Conservation (phyloP, 2,329 filamentous ascomycete genomes). For the Colletotrichum sp. region DNA sequence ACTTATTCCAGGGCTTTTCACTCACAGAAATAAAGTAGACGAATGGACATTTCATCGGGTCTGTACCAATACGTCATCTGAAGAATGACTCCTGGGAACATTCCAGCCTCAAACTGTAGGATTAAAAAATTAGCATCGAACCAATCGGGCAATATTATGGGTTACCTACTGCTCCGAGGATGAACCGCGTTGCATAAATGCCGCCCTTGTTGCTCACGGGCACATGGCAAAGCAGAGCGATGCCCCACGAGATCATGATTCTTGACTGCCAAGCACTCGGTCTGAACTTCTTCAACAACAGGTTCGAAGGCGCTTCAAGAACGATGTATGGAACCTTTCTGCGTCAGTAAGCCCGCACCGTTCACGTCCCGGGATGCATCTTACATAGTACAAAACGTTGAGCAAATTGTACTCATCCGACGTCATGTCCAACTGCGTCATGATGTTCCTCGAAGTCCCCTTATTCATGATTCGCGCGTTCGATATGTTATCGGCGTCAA, state of each 20-base stretch:
- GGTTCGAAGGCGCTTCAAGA: constrained; percentile 43
- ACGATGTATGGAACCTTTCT: constrained; percentile 42
- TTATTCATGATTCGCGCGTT: constrained; percentile 46
- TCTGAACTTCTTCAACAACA: constrained; percentile 41
- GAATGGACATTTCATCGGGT: constrained; percentile 50
- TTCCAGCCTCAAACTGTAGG: constrained; percentile 39
- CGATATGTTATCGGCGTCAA: constrained; percentile 44
- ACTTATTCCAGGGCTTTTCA: neutral
- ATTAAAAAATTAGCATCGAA: neutral
- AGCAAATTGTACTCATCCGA: constrained; percentile 45
- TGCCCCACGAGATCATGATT: constrained; percentile 46
- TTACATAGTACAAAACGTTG: constrained; percentile 43
- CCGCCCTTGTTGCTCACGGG: constrained; percentile 41
- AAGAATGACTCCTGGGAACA: constrained; percentile 47
- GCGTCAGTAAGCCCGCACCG: neutral
- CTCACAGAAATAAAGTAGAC: constrained; percentile 51
- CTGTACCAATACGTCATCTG: constrained; percentile 55
- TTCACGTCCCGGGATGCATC: neutral
- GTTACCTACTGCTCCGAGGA: constrained; percentile 40
- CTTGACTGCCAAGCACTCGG: constrained; percentile 45
- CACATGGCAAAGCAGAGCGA: constrained; percentile 36
- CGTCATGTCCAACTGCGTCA: constrained; percentile 43
- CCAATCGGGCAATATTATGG: constrained; percentile 28
- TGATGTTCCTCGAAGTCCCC: constrained; percentile 43
- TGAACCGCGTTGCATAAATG: constrained; percentile 40